Evolutionary conservation across 176 grass and related monocot genomes (phyloP).

Genomic region (Zea mays): Zm-B73-REFERENCE-NAM-5.0 NC_050101.1:174560001-174560500

Average conservation of each 20-base stretch:
- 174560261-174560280: slow-evolving; percentile 72
- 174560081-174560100: slow-evolving; percentile 97
- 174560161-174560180: slow-evolving; percentile 79
- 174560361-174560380: slow-evolving; percentile 80
- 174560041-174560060: slow-evolving; percentile 84
- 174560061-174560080: slow-evolving; percentile 80
- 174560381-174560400: slow-evolving; percentile 89
- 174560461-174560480: slow-evolving; percentile 66
- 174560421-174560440: slow-evolving; percentile 65
- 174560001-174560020: slow-evolving; percentile 88
- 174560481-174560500: slow-evolving; percentile 35
- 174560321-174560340: slow-evolving; percentile 63
- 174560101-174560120: slow-evolving; percentile 83
- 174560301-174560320: slow-evolving; percentile 54
- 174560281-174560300: slow-evolving; percentile 66
- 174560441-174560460: slow-evolving; percentile 74
- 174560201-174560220: slow-evolving; percentile 53
- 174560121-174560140: slow-evolving; percentile 97
- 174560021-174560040: slow-evolving; percentile 76
- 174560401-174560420: slow-evolving; percentile 54
- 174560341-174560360: slow-evolving; percentile 68
- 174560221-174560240: slow-evolving; percentile 43
- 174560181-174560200: slow-evolving; percentile 89
- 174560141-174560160: slow-evolving; percentile 91
- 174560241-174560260: slow-evolving; percentile 20